Evolutionary conservation across 306 rosid species (phyloP).

Genomic region (Cyamopsis tetragonoloba): DNA sequence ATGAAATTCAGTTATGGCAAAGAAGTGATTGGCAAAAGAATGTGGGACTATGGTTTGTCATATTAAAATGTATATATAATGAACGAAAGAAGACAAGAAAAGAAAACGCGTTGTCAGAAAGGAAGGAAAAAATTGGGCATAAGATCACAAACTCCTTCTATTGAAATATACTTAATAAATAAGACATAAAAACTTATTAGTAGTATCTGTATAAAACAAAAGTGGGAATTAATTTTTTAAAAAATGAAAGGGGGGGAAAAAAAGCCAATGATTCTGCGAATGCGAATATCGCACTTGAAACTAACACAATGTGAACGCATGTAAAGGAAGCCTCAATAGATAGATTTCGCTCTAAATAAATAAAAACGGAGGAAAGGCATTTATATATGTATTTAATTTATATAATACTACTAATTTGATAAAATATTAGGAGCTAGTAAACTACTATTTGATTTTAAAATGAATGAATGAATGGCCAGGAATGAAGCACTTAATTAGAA

Average conservation of each 20-base stretch:
- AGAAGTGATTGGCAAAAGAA: no score
- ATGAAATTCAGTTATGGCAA: no score
- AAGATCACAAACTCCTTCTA: neutral
- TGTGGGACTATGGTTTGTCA: no score
- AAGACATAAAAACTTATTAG: neutral
- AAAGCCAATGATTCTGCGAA: conserved; percentile 25
- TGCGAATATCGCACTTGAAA: conserved; percentile 12
- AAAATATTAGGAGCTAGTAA: conserved; percentile 1
- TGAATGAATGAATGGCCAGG: conserved; percentile 28
- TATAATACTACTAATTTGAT: neutral
- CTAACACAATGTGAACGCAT: conserved; percentile 11
- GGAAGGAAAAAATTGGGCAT: no score
- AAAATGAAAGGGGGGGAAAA: neutral
- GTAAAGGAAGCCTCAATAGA: conserved; percentile 13
- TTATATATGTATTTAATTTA: neutral
- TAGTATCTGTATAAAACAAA: conserved; percentile 1
- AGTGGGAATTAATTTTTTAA: neutral
- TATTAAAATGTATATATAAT: neutral
- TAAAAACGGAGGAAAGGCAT: neutral
- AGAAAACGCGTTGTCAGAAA: conserved; percentile 26
- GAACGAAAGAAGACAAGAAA: neutral
- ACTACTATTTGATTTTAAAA: neutral
- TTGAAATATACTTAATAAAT: conserved; percentile 8
- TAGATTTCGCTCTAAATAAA: neutral
- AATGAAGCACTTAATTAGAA: conserved; percentile 24